These are phyloP conservation scores for Boletus vermiculosoides DNA, from an alignment of 768 basidiomycete genomes.

Conservation along the genomic window DNA sequence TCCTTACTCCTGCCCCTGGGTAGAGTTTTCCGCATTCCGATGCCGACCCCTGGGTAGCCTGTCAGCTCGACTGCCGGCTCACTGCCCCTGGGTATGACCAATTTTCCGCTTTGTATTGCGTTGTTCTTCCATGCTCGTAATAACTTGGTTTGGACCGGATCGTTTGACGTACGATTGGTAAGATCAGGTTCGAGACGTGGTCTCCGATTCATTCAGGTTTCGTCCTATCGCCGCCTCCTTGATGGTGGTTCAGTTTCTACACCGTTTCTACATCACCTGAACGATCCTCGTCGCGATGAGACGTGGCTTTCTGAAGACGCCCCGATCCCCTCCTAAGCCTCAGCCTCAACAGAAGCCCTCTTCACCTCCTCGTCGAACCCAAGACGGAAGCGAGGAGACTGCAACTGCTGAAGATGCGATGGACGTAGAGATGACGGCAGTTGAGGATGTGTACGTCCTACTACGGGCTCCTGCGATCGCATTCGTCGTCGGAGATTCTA, in stretches of 20 bases:
- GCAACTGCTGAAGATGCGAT: neutral
- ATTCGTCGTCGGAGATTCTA: neutral
- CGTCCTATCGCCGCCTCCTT: neutral
- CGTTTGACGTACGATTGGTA: no score
- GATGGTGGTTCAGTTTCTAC: neutral
- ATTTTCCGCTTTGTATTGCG: no score
- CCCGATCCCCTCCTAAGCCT: neutral
- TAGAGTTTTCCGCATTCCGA: no score
- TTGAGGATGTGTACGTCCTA: neutral
- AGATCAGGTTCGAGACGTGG: no score
- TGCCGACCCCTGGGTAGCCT: no score
- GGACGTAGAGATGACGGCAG: neutral
- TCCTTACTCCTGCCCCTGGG: no score
- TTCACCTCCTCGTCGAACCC: neutral
- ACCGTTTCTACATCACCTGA: neutral
- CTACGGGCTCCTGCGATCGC: neutral
- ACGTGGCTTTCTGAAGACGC: slow-evolving; percentile 20
- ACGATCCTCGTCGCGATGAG: slow-evolving; percentile 15
- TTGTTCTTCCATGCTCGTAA: no score
- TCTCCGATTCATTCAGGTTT: no score
- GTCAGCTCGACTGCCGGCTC: no score
- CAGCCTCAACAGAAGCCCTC: neutral
- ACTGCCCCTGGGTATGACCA: no score
- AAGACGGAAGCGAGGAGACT: neutral
- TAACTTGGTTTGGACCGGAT: no score